phyloP scores from a whole-genome alignment of 2,329 filamentous ascomycete species.

The Diplodia sapinea region DNA sequence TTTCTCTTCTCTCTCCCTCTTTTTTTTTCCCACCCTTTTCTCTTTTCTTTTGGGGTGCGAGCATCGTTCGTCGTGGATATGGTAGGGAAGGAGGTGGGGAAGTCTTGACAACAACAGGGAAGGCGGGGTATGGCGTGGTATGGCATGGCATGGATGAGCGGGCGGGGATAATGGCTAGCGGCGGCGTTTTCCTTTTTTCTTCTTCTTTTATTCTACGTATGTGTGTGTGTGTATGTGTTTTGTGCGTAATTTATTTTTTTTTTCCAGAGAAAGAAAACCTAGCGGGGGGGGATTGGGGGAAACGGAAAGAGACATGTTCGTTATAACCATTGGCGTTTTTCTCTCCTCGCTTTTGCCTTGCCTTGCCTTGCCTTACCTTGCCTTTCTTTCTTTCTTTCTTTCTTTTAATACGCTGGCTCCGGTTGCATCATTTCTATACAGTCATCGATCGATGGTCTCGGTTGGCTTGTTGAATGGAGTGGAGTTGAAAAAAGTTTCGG shows the following conservation, averaged over 20 bases:
- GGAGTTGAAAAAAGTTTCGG: neutral
- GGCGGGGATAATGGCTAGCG: no score
- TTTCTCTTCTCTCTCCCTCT: neutral
- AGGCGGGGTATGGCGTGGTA: no score
- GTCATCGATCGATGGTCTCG: no score
- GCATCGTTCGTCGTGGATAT: no score
- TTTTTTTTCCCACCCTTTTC: neutral
- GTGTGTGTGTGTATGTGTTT: neutral
- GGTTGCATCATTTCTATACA: no score
- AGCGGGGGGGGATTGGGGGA: neutral
- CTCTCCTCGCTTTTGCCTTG: no score
- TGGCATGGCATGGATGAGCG: no score
- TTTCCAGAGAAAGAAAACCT: neutral
- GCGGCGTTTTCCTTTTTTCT: neutral
- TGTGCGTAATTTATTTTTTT: neutral
- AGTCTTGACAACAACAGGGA: no score
- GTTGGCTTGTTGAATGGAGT: neutral
- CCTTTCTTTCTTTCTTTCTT: neutral
- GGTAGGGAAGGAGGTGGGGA: no score
- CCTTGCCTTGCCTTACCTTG: neutral
- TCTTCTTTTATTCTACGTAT: neutral
- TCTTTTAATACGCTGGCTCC: no score
- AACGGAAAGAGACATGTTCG: neutral
- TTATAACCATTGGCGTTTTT: neutral
- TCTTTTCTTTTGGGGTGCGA: neutral